These are phyloP conservation scores for Dipteronia sinensis DNA, from an alignment of 345 rosid genomes.

Conservation along the genomic window DNA sequence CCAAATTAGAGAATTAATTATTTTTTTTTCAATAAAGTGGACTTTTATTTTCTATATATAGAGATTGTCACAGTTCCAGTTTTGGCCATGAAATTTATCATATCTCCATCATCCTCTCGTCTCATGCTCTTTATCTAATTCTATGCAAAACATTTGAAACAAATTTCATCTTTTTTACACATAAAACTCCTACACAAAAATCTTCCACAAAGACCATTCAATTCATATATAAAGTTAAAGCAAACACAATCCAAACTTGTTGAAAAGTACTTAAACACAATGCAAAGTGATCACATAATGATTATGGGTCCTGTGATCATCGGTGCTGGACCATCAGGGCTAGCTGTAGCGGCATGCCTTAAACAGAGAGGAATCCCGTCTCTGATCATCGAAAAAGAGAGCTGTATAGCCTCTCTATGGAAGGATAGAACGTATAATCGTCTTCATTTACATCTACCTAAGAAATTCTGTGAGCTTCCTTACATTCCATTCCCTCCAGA, in stretches of 20 bases:
- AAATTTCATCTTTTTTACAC: not conserved
- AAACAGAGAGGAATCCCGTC: conserved; percentile 43
- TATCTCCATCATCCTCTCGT: not conserved
- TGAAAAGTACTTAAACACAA: not conserved
- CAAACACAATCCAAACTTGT: not conserved
- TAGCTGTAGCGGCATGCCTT: conserved; percentile 58
- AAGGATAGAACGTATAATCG: conserved; percentile 48
- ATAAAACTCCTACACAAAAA: not conserved
- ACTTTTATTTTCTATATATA: not conserved
- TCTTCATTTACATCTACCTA: conserved; percentile 56
- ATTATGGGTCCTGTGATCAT: conserved; percentile 45
- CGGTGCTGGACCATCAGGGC: conserved; percentile 60
- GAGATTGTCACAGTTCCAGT: not conserved
- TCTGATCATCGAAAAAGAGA: conserved; percentile 51
- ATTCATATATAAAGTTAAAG: not conserved
- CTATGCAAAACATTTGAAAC: not conserved
- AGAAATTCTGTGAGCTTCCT: conserved; percentile 52
- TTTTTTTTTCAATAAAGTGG: not conserved
- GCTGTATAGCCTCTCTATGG: conserved; percentile 58
- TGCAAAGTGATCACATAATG: not conserved
- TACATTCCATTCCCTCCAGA: conserved; percentile 45
- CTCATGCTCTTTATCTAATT: not conserved
- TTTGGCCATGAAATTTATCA: conserved; percentile 4
- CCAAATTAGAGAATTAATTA: not conserved
- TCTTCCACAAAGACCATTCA: not conserved